phyloP scores from a whole-genome alignment of 179 eudicot genomes.

The Actinidia arguta region DNA sequence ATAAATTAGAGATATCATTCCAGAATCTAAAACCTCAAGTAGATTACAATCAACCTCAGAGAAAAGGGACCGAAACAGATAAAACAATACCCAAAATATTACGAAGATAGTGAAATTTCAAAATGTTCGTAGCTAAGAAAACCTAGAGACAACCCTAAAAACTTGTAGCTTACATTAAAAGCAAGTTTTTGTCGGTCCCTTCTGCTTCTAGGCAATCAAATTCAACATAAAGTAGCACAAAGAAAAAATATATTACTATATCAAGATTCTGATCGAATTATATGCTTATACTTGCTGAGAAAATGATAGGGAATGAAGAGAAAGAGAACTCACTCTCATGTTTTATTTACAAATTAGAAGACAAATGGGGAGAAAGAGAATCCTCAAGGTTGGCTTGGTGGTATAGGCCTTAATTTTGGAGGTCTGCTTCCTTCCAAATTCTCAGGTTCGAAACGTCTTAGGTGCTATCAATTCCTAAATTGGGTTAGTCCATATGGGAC shows the following conservation, averaged over 20 bases:
- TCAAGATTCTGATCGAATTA: neutral
- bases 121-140: neutral
- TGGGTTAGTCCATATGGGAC: too few species aligned
- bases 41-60: neutral
- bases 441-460: too few species aligned
- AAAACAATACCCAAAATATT: neutral
- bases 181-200: constrained; percentile 5
- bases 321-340: too few species aligned
- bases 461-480: too few species aligned
- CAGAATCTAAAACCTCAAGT: neutral
- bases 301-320: too few species aligned
- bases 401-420: too few species aligned
- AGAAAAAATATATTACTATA: constrained; percentile 3
- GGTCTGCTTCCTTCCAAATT: too few species aligned
- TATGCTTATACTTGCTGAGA: too few species aligned
- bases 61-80: too few species aligned
- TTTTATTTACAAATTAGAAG: too few species aligned
- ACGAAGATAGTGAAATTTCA: neutral
- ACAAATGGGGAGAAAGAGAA: too few species aligned
- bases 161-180: neutral
- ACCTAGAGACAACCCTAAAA: neutral
- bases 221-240: neutral
- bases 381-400: too few species aligned
- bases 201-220: neutral
- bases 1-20: constrained; percentile 6